Percentiles rank a stretch among this genome's conserved stretches.
These are phyloP conservation scores for Colletotrichum costaricense DNA, from an alignment of 2,329 filamentous ascomycete species.

Conservation along the genomic window DNA sequence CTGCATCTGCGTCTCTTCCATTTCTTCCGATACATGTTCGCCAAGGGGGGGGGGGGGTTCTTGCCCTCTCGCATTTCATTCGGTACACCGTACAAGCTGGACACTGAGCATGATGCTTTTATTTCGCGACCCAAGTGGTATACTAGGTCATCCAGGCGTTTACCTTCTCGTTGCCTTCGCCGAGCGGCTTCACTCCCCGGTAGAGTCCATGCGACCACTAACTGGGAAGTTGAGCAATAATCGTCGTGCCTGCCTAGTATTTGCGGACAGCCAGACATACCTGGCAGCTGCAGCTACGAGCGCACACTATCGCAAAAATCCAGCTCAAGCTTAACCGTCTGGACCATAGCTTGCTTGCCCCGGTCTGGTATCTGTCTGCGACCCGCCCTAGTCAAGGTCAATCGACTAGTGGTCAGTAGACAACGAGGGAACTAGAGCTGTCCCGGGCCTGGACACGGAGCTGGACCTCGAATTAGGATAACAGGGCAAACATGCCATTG, in stretches of 20 bases:
- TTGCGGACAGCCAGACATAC: not conserved
- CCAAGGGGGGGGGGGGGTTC: not conserved
- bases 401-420: conserved; percentile 14
- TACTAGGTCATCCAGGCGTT: not conserved
- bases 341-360: conserved; percentile 4
- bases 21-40: not conserved
- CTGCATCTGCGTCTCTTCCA: conserved; percentile 18
- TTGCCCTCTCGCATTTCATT: not conserved
- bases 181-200: not conserved
- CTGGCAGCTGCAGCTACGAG: not conserved
- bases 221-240: not conserved
- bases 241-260: not conserved
- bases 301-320: not conserved
- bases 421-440: conserved; percentile 6
- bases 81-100: not conserved
- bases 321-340: not conserved
- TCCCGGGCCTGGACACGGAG: conserved; percentile 11
- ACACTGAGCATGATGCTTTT: not conserved
- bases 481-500: conserved; percentile 11
- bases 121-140: not conserved
- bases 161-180: not conserved
- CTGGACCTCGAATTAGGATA: conserved; percentile 13
- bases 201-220: conserved; percentile 6
- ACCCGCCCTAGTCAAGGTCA: conserved; percentile 10
- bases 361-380: conserved; percentile 18